phyloP scores from a whole-genome alignment of 2,329 filamentous ascomycete species.

The Cadophora sp. region DNA sequence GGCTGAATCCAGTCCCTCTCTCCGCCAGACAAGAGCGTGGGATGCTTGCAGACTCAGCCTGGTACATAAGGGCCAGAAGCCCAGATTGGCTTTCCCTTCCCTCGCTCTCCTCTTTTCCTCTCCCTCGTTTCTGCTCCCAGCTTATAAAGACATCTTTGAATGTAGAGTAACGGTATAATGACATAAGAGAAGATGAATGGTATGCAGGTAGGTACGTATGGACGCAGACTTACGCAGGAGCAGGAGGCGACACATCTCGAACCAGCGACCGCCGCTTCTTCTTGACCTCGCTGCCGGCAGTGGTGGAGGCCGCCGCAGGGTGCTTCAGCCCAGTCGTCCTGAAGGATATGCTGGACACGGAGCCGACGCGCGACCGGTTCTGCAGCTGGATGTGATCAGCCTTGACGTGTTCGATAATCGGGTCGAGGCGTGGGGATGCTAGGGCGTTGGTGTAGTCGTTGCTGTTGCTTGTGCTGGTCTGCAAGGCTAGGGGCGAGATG shows the following conservation, averaged over 20 bases:
- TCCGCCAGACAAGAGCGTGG: background rate
- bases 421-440: constrained; percentile 37
- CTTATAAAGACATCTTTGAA: background rate
- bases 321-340: constrained; percentile 30
- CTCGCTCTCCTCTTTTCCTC: background rate
- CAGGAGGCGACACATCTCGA: constrained; percentile 48
- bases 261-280: constrained; percentile 30
- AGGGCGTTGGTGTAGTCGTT: constrained; percentile 25
- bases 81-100: constrained; percentile 7
- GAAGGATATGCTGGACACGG: constrained; percentile 42
- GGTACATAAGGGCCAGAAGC: constrained; percentile 45
- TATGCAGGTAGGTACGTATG: constrained; percentile 3
- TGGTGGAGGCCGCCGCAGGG: constrained; percentile 10
- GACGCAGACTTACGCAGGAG: constrained; percentile 44
- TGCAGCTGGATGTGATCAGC: constrained; percentile 36
- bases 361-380: constrained; percentile 29
- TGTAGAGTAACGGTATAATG: background rate
- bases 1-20: constrained; percentile 26
- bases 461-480: constrained; percentile 11
- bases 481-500: constrained; percentile 34
- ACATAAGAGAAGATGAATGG: background rate
- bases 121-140: background rate
- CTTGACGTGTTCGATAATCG: constrained; percentile 45
- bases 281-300: constrained; percentile 26
- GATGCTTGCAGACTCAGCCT: constrained; percentile 42